Percentiles rank a stretch among this genome's conserved stretches.
phyloP scores from a whole-genome alignment of 2,329 filamentous ascomycete genomes.

The Cryphonectria radicalis region DNA sequence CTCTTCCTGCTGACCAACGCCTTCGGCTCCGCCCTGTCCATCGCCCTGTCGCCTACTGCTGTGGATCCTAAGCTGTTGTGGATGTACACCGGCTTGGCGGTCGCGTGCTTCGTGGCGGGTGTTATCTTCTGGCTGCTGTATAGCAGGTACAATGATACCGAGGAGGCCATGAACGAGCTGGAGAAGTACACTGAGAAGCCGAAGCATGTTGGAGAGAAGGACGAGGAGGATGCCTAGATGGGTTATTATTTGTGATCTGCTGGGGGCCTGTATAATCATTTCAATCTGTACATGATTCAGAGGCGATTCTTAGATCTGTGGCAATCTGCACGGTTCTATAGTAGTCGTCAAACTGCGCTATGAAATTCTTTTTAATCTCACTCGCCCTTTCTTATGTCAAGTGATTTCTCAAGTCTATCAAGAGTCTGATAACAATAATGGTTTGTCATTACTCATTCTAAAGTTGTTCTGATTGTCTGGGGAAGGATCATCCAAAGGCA shows the following conservation, averaged over 20 bases:
- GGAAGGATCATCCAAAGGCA: no score
- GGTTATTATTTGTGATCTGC: background rate
- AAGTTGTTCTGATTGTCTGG: no score
- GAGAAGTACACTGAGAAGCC: slow-evolving; percentile 26
- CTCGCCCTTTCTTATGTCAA: no score
- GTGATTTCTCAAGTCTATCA: no score
- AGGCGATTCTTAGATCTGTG: no score
- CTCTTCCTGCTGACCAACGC: slow-evolving; percentile 29
- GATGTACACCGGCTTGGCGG: slow-evolving; percentile 27
- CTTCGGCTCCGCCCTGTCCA: slow-evolving; percentile 27
- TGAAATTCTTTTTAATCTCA: no score
- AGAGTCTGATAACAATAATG: no score
- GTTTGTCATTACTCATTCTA: no score
- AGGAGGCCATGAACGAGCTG: slow-evolving; percentile 29
- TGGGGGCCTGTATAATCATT: background rate
- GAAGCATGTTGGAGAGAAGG: slow-evolving; percentile 10
- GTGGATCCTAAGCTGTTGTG: slow-evolving; percentile 28
- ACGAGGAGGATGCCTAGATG: slow-evolving; percentile 11
- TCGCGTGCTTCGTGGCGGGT: slow-evolving; percentile 23
- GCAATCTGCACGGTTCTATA: no score
- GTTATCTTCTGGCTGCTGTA: slow-evolving; percentile 26
- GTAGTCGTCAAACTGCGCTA: no score
- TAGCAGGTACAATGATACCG: slow-evolving; percentile 25
- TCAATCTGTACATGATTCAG: background rate
- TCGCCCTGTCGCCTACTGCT: slow-evolving; percentile 27